phyloP scores from a whole-genome alignment of 306 rosid species.

The Hippophae gyantsensis region DNA sequence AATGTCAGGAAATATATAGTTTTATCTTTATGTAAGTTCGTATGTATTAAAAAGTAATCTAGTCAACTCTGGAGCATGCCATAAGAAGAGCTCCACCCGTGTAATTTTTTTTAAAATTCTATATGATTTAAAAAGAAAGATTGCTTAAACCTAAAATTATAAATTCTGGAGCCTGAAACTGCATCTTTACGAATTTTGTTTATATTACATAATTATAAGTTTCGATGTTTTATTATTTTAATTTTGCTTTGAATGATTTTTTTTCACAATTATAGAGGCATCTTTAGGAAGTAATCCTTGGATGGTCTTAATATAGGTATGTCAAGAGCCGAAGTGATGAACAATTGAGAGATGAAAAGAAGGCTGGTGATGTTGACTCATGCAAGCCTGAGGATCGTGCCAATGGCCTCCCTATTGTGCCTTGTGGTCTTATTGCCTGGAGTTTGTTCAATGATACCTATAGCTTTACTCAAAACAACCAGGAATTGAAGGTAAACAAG shows the following conservation, averaged over 20 bases:
- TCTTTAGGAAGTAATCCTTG: neutral
- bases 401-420: conserved; percentile 42
- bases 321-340: conserved; percentile 87
- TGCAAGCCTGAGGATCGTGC: conserved; percentile 60
- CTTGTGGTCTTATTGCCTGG: conserved; percentile 99
- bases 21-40: too few species aligned
- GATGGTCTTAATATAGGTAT: conserved; percentile 42
- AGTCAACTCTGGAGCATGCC: too few species aligned
- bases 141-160: too few species aligned
- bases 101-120: too few species aligned
- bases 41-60: too few species aligned
- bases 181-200: too few species aligned
- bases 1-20: too few species aligned
- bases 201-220: neutral
- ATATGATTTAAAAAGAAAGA: too few species aligned
- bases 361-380: conserved; percentile 15
- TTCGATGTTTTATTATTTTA: neutral
- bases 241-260: neutral
- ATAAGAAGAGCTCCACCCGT: too few species aligned
- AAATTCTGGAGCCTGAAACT: too few species aligned
- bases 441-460: conserved; percentile 94
- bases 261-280: too few species aligned
- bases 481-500: conserved; percentile 49
- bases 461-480: conserved; percentile 34
- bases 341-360: conserved; percentile 44